A percentile compares a stretch with the other conserved stretches of the same genome.
Conservation (phyloP, 345 rosid species). For the Salix exigua region DNA sequence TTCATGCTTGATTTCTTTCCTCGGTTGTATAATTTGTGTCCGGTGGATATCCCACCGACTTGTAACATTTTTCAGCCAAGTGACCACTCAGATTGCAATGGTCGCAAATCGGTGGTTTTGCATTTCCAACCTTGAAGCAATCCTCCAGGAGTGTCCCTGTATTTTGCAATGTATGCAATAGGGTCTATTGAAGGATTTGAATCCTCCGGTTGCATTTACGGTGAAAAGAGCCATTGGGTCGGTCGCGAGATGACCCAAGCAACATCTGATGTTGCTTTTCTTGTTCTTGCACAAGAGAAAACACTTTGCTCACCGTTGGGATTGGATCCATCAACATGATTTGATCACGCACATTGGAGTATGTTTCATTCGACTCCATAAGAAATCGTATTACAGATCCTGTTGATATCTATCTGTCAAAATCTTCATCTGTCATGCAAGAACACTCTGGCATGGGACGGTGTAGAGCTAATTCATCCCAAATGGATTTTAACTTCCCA, state of each 20-base stretch:
- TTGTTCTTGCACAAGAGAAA: no score
- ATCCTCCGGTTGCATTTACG: fast-evolving
- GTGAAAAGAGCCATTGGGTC: neutral
- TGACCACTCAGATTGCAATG: neutral
- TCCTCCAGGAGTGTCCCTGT: fast-evolving
- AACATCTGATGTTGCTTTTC: no score
- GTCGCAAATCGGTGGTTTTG: neutral
- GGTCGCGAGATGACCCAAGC: fast-evolving
- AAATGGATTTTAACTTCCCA: no score
- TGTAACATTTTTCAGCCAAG: neutral
- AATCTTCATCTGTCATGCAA: neutral
- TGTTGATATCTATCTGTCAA: neutral
- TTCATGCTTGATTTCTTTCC: fast-evolving
- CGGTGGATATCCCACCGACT: neutral
- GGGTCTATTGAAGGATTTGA: fast-evolving
- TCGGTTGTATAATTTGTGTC: no score
- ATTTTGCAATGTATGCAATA: neutral
- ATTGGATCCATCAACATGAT: neutral
- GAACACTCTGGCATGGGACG: neutral
- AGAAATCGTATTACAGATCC: neutral
- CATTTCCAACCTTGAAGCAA: no score
- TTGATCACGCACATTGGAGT: fast-evolving
- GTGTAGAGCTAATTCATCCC: neutral
- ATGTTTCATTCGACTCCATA: neutral
- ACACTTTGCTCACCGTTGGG: no score